Conservation (phyloP, 257 asterid species). For the Anisodus tanguticus region DNA sequence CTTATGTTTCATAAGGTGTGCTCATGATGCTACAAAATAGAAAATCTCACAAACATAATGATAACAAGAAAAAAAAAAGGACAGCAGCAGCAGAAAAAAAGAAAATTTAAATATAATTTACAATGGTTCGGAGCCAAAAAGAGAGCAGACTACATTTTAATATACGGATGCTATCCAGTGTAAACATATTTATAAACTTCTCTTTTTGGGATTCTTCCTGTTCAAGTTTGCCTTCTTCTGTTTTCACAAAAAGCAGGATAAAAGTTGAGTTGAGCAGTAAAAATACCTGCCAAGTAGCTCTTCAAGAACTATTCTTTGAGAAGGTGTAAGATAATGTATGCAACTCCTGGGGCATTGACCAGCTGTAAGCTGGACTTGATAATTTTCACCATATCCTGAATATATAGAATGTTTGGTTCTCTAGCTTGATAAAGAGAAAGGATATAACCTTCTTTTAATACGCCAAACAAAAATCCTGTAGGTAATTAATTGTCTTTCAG, state of each 20-base stretch:
- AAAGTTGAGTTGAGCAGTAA: not conserved
- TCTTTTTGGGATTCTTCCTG: not conserved
- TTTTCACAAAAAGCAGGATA: not conserved
- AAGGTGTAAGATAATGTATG: slow-evolving; percentile 84
- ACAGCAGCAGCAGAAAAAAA: not conserved
- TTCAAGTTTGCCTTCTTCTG: not conserved
- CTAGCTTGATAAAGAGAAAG: not conserved
- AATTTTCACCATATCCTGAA: slow-evolving; percentile 68
- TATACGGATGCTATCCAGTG: slow-evolving; percentile 6
- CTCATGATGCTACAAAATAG: slow-evolving; percentile 55
- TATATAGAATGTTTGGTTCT: not conserved
- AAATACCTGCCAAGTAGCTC: slow-evolving; percentile 78
- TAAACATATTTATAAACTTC: not conserved
- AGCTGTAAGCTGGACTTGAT: slow-evolving; percentile 66
- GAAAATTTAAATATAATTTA: not conserved
- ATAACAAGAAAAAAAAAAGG: not conserved
- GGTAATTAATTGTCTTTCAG: not conserved
- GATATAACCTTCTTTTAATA: not conserved
- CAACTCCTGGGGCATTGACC: slow-evolving; percentile 89
- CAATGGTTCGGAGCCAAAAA: not conserved
- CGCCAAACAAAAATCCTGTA: not conserved
- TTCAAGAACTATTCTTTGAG: slow-evolving; percentile 82
- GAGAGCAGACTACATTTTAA: not conserved
- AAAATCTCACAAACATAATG: not conserved
- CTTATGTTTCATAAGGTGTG: slow-evolving; percentile 80